Conservation (phyloP, 306 rosid genomes). For the Prunus mongolica region DNA sequence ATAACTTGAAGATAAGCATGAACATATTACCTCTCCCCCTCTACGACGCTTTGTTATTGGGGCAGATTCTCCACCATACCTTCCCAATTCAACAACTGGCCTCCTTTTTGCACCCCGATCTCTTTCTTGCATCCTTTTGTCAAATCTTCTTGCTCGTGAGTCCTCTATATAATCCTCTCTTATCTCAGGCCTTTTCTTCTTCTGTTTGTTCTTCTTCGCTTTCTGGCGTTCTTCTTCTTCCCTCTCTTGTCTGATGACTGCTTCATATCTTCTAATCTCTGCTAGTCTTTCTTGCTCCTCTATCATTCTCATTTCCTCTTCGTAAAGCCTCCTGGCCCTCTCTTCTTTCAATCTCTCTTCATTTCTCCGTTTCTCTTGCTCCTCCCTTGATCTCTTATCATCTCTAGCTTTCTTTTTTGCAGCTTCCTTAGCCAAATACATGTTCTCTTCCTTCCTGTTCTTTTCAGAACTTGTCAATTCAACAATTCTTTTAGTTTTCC, state of each 20-base stretch:
- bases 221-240: conserved; percentile 86
- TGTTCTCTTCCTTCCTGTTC: conserved; percentile 52
- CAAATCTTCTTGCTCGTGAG: conserved; percentile 56
- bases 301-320: conserved; percentile 62
- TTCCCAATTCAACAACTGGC: conserved; percentile 66
- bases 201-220: conserved; percentile 79
- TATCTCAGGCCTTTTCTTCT: conserved; percentile 52
- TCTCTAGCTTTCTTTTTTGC: conserved; percentile 53
- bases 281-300: conserved; percentile 69
- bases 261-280: conserved; percentile 67
- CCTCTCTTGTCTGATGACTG: conserved; percentile 72
- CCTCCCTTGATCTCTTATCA: conserved; percentile 71
- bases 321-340: conserved; percentile 48
- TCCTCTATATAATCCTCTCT: conserved; percentile 68
- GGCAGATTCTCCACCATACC: conserved; percentile 43
- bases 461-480: conserved; percentile 70
- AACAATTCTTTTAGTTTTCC: conserved; percentile 87
- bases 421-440: conserved; percentile 36
- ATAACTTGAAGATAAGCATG: conserved; percentile 23
- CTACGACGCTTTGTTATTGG: conserved; percentile 77
- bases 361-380: conserved; percentile 64
- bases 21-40: conserved; percentile 86
- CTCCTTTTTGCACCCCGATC: conserved; percentile 64
- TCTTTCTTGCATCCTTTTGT: conserved; percentile 68
- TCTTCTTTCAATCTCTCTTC: conserved; percentile 61